phyloP scores from a whole-genome alignment of 2,329 filamentous ascomycete species.

The Epichloe sibirici region DNA sequence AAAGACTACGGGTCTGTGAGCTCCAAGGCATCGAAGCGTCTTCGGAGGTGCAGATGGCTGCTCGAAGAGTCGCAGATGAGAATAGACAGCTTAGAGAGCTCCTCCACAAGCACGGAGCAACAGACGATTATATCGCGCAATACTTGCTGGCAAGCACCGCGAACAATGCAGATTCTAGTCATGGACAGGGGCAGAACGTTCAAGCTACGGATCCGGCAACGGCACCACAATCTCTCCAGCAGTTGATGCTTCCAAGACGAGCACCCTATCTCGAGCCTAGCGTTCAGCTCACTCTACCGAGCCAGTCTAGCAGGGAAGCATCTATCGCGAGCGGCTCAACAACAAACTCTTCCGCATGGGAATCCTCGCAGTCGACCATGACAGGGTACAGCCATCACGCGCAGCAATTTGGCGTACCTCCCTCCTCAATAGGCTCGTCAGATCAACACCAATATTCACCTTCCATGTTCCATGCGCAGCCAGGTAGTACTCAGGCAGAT shows the following conservation, averaged over 20 bases:
- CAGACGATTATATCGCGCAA: slow-evolving; percentile 39
- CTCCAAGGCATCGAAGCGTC: slow-evolving; percentile 54
- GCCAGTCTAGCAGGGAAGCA: slow-evolving; percentile 21
- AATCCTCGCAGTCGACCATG: slow-evolving; percentile 16
- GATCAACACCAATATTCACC: slow-evolving; percentile 4
- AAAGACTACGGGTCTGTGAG: slow-evolving; percentile 47
- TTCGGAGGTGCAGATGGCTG: slow-evolving; percentile 59
- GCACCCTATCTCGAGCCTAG: slow-evolving; percentile 17
- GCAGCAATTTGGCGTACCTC: slow-evolving; percentile 3
- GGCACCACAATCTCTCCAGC: slow-evolving; percentile 23
- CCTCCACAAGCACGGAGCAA: slow-evolving; percentile 44
- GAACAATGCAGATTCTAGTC: slow-evolving; percentile 8
- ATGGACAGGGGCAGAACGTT: slow-evolving; percentile 7
- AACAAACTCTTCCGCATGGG: slow-evolving; percentile 21
- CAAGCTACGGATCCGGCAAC: slow-evolving; percentile 13
- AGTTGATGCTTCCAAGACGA: slow-evolving; percentile 24
- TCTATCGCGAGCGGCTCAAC: slow-evolving; percentile 22
- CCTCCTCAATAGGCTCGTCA: slow-evolving; percentile 2
- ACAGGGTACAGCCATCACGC: slow-evolving; percentile 14
- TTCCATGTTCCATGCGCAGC: slow-evolving; percentile 1
- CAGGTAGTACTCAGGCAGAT: not conserved
- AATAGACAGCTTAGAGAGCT: slow-evolving; percentile 52
- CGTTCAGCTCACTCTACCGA: slow-evolving; percentile 16
- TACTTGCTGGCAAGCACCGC: slow-evolving; percentile 19
- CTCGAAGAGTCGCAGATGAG: slow-evolving; percentile 55